These are phyloP conservation scores for Dioscorea dumetorum DNA, from an alignment of 106 monocot species.

Conservation along the genomic window DNA sequence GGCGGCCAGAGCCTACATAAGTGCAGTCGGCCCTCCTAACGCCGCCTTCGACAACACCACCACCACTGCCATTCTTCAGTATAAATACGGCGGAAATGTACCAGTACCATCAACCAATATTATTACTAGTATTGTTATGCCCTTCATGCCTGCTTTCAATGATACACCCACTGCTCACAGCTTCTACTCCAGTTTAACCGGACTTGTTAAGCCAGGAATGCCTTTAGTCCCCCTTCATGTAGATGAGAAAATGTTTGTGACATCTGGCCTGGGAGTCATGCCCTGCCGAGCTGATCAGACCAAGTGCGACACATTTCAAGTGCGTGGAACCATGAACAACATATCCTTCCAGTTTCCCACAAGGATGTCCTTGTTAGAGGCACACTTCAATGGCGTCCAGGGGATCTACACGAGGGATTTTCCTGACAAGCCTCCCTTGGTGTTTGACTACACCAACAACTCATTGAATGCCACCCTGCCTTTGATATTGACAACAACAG, in stretches of 20 bases:
- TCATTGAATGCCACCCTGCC: not conserved
- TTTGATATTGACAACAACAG: constrained; percentile 10
- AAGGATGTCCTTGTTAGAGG: constrained; percentile 11
- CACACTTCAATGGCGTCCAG: constrained; percentile 7
- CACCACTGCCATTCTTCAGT: constrained; percentile 10
- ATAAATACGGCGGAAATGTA: not conserved
- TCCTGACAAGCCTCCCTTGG: constrained; percentile 12
- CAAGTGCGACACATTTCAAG: not conserved
- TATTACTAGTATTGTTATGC: constrained; percentile 3
- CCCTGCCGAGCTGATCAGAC: not conserved
- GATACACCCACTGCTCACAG: constrained; percentile 22
- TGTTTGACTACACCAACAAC: constrained; percentile 18
- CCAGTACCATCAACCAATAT: not conserved
- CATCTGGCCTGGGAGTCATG: constrained; percentile 6
- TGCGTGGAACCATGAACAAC: constrained; percentile 30
- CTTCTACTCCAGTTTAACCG: constrained; percentile 25
- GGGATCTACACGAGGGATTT: constrained; percentile 25
- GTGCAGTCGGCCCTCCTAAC: not conserved
- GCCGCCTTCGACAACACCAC: constrained; percentile 7
- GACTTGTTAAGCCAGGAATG: not conserved
- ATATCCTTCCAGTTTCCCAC: constrained; percentile 12
- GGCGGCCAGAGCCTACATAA: constrained; percentile 8
- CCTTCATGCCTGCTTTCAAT: constrained; percentile 17
- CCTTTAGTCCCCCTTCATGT: constrained; percentile 14
- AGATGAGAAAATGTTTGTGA: constrained; percentile 28